Evolutionary conservation across 2,329 filamentous ascomycete species (phyloP).

Genomic region (Hypoxylon sp.): DNA sequence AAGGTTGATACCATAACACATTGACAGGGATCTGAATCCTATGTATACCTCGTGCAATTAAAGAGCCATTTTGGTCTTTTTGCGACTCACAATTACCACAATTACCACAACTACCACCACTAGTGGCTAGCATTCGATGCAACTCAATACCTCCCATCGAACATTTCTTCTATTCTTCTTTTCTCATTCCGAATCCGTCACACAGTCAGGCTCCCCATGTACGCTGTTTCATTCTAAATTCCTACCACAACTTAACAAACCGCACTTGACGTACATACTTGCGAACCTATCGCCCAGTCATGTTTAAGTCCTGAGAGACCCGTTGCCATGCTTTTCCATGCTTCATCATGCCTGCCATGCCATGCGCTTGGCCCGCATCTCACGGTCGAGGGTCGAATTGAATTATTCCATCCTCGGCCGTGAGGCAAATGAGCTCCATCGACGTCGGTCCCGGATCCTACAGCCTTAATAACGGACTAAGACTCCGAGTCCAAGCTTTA

Average conservation of each 20-base stretch:
- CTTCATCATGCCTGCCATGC: conserved; percentile 29
- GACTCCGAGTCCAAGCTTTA: conserved; percentile 16
- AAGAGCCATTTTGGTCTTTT: conserved; percentile 19
- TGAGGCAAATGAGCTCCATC: conserved; percentile 18
- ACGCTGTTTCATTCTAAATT: conserved; percentile 35
- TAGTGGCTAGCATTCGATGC: conserved; percentile 20
- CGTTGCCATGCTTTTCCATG: conserved; percentile 35
- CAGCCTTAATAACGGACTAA: conserved; percentile 23
- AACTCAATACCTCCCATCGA: conserved; percentile 30
- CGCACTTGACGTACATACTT: conserved; percentile 37
- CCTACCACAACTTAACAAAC: conserved; percentile 32
- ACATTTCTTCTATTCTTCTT: conserved; percentile 42
- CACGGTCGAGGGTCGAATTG: conserved; percentile 23
- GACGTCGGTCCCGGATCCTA: conserved; percentile 31
- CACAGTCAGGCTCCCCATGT: conserved; percentile 37
- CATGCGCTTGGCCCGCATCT: conserved; percentile 38
- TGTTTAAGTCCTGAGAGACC: conserved; percentile 28
- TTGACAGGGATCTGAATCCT: conserved; percentile 36
- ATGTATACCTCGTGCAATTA: conserved; percentile 36
- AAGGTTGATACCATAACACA: conserved; percentile 25
- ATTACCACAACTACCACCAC: neutral
- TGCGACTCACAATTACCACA: conserved; percentile 21
- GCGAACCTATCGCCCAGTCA: conserved; percentile 34
- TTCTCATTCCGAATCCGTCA: conserved; percentile 41
- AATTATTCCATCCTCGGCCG: conserved; percentile 21